These are phyloP conservation scores for Suaeda aralocaspica DNA, from an alignment of 148 eudicot species.

Conservation along the genomic window DNA sequence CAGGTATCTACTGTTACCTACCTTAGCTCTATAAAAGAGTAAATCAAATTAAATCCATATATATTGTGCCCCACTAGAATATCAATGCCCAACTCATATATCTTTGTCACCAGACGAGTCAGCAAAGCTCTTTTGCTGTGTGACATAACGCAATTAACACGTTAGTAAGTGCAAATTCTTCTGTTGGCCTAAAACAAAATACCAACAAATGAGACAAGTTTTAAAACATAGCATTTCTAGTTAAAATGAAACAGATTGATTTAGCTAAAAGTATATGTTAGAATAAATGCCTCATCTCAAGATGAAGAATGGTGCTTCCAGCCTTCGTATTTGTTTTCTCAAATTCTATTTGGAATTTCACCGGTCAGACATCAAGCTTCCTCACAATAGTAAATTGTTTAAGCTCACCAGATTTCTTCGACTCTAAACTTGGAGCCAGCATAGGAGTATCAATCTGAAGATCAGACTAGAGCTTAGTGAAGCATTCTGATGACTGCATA, in stretches of 20 bases:
- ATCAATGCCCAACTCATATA: constrained; percentile 87
- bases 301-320: constrained; percentile 50
- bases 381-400: constrained; percentile 82
- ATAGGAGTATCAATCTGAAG: constrained; percentile 88
- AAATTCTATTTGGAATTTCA: constrained; percentile 69
- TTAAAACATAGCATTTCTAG: too few species aligned
- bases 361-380: constrained; percentile 85
- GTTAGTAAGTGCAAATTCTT: too few species aligned
- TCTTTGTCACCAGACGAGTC: constrained; percentile 73
- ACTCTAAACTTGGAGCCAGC: constrained; percentile 70
- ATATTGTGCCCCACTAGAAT: constrained; percentile 96
- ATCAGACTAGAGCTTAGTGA: too few species aligned
- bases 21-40: constrained; percentile 92
- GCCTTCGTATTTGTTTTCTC: constrained; percentile 63
- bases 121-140: constrained; percentile 90
- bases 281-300: too few species aligned
- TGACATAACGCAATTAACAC: background rate
- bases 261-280: too few species aligned
- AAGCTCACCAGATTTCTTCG: constrained; percentile 74
- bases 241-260: too few species aligned
- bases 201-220: too few species aligned
- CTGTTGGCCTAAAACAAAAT: too few species aligned
- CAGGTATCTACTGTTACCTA: constrained; percentile 20
- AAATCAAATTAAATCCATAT: constrained; percentile 97
- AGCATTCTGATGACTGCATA: too few species aligned